These are phyloP conservation scores for Coemansia sp. DNA, from an alignment of 192 early-diverging fungal species.

Conservation along the genomic window DNA sequence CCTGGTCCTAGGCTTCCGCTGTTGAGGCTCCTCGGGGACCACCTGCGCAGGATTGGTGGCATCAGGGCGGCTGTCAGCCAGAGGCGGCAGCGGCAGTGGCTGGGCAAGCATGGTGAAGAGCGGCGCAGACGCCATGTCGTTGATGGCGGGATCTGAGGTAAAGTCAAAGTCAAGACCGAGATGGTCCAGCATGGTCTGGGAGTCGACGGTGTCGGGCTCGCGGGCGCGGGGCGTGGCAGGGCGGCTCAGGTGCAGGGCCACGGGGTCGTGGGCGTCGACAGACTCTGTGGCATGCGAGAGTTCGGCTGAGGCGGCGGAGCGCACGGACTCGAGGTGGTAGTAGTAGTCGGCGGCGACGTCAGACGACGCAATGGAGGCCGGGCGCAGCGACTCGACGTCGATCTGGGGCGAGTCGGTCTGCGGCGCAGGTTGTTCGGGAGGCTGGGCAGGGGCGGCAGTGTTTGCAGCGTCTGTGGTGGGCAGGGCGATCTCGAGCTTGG, in stretches of 20 bases:
- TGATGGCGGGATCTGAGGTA: slow-evolving; percentile 28
- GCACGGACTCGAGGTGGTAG: slow-evolving; percentile 2
- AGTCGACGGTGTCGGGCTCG: background rate
- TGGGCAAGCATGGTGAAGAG: slow-evolving; percentile 15
- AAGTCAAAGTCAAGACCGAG: slow-evolving; percentile 38
- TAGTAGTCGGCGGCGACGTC: background rate
- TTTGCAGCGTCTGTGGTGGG: slow-evolving; percentile 5
- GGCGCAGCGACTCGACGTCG: no score
- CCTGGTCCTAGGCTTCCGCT: no score
- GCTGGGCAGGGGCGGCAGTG: background rate
- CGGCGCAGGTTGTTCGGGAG: background rate
- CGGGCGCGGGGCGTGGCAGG: no score
- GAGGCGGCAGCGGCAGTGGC: background rate
- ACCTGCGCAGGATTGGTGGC: no score
- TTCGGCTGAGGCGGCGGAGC: background rate
- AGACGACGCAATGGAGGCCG: background rate
- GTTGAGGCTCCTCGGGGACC: no score
- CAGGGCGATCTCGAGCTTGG: slow-evolving; percentile 26
- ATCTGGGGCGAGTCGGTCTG: background rate
- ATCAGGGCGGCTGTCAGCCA: slow-evolving; percentile 2
- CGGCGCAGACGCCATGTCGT: slow-evolving; percentile 28
- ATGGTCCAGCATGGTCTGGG: slow-evolving; percentile 14
- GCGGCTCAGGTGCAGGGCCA: background rate
- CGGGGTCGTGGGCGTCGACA: background rate
- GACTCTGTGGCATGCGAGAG: background rate